Evolutionary conservation across 345 rosid species (phyloP).

Genomic region (Citrus sp.): DNA sequence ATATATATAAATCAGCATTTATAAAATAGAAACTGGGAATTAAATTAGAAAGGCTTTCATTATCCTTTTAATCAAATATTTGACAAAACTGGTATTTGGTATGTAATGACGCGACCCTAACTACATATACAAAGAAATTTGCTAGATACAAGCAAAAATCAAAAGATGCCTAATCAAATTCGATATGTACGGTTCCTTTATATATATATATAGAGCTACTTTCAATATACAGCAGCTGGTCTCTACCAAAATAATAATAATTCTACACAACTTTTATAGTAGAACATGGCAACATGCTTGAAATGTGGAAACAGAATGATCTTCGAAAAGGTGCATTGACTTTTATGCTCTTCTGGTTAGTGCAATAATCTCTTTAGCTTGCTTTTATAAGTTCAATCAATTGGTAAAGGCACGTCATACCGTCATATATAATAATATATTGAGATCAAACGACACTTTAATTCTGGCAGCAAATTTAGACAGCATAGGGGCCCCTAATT

Average conservation of each 20-base stretch:
- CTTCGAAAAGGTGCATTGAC: conserved; percentile 25
- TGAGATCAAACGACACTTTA: background rate
- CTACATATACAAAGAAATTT: background rate
- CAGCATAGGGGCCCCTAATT: conserved; percentile 20
- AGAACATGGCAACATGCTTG: conserved; percentile 20
- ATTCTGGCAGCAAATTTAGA: conserved; percentile 12
- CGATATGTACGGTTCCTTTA: background rate
- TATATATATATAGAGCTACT: background rate
- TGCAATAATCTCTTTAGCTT: conserved; percentile 1
- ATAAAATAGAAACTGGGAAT: no score
- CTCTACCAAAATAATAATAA: background rate
- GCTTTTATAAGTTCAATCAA: conserved; percentile 11
- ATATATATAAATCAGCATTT: no score
- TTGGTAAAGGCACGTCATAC: background rate
- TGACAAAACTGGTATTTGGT: background rate
- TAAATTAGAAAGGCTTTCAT: no score
- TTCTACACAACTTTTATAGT: conserved; percentile 6
- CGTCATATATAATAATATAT: background rate
- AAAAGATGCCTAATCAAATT: background rate
- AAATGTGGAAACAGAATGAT: conserved; percentile 28
- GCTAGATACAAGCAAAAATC: background rate
- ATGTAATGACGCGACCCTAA: background rate
- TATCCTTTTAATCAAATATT: no score
- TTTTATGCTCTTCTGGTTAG: conserved; percentile 8
- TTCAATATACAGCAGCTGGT: background rate